Conservation (phyloP, 108 stramenopile genomes). For the Hondaea fermentalgiana region DNA sequence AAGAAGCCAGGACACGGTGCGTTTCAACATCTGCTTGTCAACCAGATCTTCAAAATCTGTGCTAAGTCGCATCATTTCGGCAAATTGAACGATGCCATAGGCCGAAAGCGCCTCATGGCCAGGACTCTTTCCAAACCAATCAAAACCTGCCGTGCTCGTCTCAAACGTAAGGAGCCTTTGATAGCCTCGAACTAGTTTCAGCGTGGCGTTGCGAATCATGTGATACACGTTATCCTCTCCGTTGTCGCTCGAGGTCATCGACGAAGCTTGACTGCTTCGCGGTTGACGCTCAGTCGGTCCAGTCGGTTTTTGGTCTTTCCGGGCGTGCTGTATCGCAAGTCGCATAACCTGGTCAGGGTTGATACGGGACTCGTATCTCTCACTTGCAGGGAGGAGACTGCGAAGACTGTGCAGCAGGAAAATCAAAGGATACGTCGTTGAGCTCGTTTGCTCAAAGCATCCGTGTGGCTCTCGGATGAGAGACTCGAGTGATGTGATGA, state of each 20-base stretch:
- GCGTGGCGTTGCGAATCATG: no score
- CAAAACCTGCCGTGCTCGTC: background rate
- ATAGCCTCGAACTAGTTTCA: background rate
- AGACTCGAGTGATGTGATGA: background rate
- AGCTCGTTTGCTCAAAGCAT: conserved; percentile 12
- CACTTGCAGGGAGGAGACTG: background rate
- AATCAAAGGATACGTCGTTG: background rate
- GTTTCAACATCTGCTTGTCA: background rate
- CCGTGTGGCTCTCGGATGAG: background rate
- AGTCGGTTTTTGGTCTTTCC: background rate
- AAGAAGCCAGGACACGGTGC: background rate
- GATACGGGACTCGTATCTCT: background rate
- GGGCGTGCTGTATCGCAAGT: background rate
- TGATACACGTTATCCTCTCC: no score
- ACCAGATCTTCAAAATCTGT: background rate
- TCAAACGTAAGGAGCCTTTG: background rate
- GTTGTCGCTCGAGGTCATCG: no score
- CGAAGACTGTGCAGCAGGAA: background rate
- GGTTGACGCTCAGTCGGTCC: no score
- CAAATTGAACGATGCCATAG: background rate
- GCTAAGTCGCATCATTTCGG: background rate
- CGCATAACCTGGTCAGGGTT: background rate
- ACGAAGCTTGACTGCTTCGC: no score
- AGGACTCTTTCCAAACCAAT: background rate
- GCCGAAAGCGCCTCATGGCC: conserved; percentile 5